A percentile compares a stretch with the other conserved stretches of the same genome.
Conservation (phyloP, 352 stramenopile genomes). For the Globisporangium middletonii region DNA sequence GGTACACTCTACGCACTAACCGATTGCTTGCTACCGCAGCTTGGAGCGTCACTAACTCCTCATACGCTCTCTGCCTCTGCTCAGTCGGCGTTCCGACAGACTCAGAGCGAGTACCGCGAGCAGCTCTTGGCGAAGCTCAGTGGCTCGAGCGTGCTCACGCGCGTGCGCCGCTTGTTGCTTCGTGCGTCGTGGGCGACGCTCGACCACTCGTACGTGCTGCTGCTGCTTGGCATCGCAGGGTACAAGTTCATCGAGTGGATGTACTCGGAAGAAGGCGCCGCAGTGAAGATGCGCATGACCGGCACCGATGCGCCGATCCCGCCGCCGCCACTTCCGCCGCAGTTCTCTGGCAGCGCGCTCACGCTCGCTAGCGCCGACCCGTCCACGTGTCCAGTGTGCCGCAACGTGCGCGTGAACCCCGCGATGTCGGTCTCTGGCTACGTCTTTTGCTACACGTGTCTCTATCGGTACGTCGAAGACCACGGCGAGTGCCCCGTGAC, state of each 20-base stretch:
- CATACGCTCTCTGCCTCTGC: neutral
- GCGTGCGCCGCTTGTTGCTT: conserved; percentile 35
- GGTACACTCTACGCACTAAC: conserved; percentile 14
- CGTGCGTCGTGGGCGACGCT: conserved; percentile 55
- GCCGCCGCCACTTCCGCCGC: conserved; percentile 63
- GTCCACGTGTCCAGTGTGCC: conserved; percentile 61
- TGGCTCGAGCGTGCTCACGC: conserved; percentile 32
- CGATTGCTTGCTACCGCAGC: neutral
- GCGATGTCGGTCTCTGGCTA: conserved; percentile 67
- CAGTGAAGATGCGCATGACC: conserved; percentile 50
- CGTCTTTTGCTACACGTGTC: conserved; percentile 83
- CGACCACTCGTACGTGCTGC: conserved; percentile 79
- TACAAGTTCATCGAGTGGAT: conserved; percentile 89
- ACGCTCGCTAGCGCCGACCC: conserved; percentile 40
- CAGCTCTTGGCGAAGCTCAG: conserved; percentile 44
- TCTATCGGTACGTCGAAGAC: conserved; percentile 69
- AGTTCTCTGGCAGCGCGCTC: conserved; percentile 54
- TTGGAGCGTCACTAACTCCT: neutral
- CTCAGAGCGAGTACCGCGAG: conserved; percentile 44
- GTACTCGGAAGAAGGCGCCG: conserved; percentile 76
- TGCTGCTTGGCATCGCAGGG: conserved; percentile 66
- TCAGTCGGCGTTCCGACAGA: conserved; percentile 45
- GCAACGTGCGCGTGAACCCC: conserved; percentile 64
- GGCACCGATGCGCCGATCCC: conserved; percentile 51
- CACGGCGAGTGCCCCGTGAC: conserved; percentile 73